Evolutionary conservation across 129 eudicot genomes (phyloP), one percentile per base, ranked within the genome.

Genomic region (Centrapalus pauciflorus): DNA sequence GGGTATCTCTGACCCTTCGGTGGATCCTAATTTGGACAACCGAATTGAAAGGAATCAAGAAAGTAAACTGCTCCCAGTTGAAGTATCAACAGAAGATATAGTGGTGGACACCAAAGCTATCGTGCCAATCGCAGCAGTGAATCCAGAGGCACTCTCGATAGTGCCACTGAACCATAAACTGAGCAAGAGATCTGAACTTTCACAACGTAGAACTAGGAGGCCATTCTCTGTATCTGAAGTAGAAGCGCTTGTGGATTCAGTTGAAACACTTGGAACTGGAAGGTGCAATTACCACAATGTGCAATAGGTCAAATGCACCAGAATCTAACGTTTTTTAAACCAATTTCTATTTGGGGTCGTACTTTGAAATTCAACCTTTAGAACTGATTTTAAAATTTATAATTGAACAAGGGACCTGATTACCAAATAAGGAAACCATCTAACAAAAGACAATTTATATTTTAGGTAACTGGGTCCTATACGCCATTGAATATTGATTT

Each of bases 231-330:
- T 94, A 4, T 35, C 82, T n/a, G 99, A 94, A 87, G 99, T 89
- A 7, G 99, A 94, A 74, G 90, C 96, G 45, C 95, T 94, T n/a
- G 99, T 94, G 75, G 90, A 76, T 73, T 96, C 96, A 27, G 99
- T 94, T 38, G 99, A 94, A 77, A 86, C 71, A 59, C 99, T 94
- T 16, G 99, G 99, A 67, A 94, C 99, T 1, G 99, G 99, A 79
- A 94, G 96, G 98, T 92, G 46, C 45, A 64, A 21, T 57, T 62
- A 33, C 34, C 58, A 28, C 24, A 32, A 6, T 30, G 32, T 33
- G 37, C 9, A 23, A 50, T 59, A 33, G n/a, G n/a, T n/a, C n/a
- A n/a, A n/a, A n/a, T n/a, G n/a, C n/a, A n/a, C n/a, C n/a, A n/a
- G n/a, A n/a, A n/a, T n/a, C n/a, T n/a, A n/a, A n/a, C n/a, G n/a